Base-by-base conservation (phyloP, 441 rosid genomes). In the Rhodomyrtus psidioides region DNA sequence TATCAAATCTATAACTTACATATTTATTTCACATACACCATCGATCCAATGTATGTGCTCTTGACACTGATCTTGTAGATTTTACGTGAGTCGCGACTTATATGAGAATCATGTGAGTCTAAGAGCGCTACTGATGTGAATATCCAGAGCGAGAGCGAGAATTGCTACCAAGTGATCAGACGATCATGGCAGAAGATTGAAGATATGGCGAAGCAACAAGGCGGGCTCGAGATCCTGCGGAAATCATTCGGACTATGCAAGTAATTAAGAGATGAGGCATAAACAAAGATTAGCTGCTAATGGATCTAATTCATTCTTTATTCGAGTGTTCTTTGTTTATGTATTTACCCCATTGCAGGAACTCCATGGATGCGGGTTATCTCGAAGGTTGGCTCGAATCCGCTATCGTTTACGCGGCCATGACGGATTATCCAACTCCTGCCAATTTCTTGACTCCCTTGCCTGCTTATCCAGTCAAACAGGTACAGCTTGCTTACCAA, bases 341-440 rank as follows among this genome's bases (percentile, higher is more conserved):
- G 55, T 5, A 6, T 19, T 56, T n/a, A 27, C 70, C 62, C 27
- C 49, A 54, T 30, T 34, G 53, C 86, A 94, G 97, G 85, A 90
- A 92, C 81, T 59, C 85, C 75, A 89, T 86, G 0, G 44, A 81
- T 82, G 92, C 46, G 7, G 87, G 13, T 7, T 23, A 55, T 44
- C 83, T 93, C 0, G 39, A 85, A 54, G 6, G 26, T 59, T 94
- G 95, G 94, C 89, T 93, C 6, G 0, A 0, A 1, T 89, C 89
- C 24, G 97, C 95, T 6, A 89, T 86, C 82, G 27, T 17, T 3
- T 92, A 94, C 88, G 85, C 96, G n/a, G 95, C 94, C 58, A 94
- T 94, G 97, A 91, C 95, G 2, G 95, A 93, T 87, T 94, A 94
- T 86, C 97, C 96, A 60, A 91, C 95, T 2, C 92, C 92, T 9